These are phyloP conservation scores for Cryptococcus sp. DNA, from an alignment of 1,284 basidiomycete genomes.

Conservation along the genomic window DNA sequence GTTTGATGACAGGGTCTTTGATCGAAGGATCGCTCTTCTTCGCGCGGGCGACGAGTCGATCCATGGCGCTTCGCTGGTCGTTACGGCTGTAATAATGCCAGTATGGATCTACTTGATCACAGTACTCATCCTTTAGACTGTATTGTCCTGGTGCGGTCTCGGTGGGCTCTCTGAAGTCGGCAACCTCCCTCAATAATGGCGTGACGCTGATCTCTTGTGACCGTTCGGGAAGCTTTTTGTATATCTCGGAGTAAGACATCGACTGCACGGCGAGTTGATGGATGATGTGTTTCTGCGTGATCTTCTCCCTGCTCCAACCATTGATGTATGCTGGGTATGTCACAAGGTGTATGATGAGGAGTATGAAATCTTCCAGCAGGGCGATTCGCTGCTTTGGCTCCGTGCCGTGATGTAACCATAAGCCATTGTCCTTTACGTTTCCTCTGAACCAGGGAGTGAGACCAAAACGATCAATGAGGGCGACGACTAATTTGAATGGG, in stretches of 20 bases:
- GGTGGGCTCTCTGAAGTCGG: slow-evolving; percentile 75
- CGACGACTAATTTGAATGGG: slow-evolving; percentile 76
- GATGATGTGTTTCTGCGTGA: slow-evolving; percentile 81
- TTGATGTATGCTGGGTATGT: slow-evolving; percentile 79
- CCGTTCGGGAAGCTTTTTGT: slow-evolving; percentile 87
- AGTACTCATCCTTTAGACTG: slow-evolving; percentile 79
- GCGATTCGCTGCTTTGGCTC: slow-evolving; percentile 59
- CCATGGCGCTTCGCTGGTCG: slow-evolving; percentile 91
- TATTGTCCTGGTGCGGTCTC: slow-evolving; percentile 78
- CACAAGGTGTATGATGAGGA: slow-evolving; percentile 82
- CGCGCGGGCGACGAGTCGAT: slow-evolving; percentile 67
- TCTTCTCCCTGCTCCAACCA: slow-evolving; percentile 65
- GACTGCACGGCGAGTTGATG: slow-evolving; percentile 88
- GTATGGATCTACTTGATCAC: slow-evolving; percentile 89
- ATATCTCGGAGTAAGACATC: slow-evolving; percentile 87
- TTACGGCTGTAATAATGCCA: slow-evolving; percentile 96
- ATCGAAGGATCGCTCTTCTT: slow-evolving; percentile 59
- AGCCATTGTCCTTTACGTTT: slow-evolving; percentile 25
- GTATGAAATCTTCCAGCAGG: slow-evolving; percentile 91
- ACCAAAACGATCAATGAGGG: slow-evolving; percentile 87
- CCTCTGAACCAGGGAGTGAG: slow-evolving; percentile 77
- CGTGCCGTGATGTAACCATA: slow-evolving; percentile 32
- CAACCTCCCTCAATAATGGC: slow-evolving; percentile 73
- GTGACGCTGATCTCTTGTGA: slow-evolving; percentile 83
- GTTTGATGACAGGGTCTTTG: slow-evolving; percentile 70